phyloP scores from a whole-genome alignment of 345 rosid species.

The Dipteronia dyeriana region DNA sequence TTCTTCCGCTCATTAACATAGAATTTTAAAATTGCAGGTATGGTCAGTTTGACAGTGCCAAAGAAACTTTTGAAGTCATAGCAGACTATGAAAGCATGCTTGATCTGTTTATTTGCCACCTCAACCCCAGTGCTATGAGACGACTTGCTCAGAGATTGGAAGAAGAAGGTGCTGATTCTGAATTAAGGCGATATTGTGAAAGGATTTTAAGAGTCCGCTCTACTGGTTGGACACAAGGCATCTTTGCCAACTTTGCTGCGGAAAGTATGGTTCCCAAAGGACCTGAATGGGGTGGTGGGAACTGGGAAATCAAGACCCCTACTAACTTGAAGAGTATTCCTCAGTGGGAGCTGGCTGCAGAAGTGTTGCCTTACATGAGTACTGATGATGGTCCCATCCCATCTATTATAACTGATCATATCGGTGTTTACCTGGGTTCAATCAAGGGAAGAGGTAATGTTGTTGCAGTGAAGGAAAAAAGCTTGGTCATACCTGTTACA shows the following conservation, averaged over 20 bases:
- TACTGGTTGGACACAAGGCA: conserved; percentile 98
- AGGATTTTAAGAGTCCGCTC: conserved; percentile 90
- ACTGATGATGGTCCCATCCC: conserved; percentile 94
- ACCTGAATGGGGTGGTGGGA: conserved; percentile 99
- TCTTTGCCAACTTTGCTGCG: conserved; percentile 98
- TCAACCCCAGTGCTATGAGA: conserved; percentile 98
- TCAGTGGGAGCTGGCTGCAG: conserved; percentile 94
- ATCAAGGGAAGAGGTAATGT: conserved; percentile 92
- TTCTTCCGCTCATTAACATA: conserved; percentile 12
- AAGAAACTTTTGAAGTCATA: conserved; percentile 97
- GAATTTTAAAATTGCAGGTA: conserved; percentile 60
- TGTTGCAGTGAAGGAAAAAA: conserved; percentile 83
- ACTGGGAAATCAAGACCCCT: conserved; percentile 98
- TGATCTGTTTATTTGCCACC: conserved; percentile 95
- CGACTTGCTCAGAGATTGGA: conserved; percentile 95
- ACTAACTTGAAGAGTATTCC: conserved; percentile 81
- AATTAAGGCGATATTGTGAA: conserved; percentile 87
- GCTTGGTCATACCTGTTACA: conserved; percentile 60
- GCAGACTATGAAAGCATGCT: conserved; percentile 94
- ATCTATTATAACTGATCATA: conserved; percentile 81
- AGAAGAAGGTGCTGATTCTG: conserved; percentile 87
- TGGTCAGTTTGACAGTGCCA: conserved; percentile 93
- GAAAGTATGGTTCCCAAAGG: conserved; percentile 99
- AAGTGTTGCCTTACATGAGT: conserved; percentile 98
- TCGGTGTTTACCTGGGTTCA: conserved; percentile 90